Conservation (phyloP, 2,329 filamentous ascomycete genomes). For the Exophiala phaeomuriformis region DNA sequence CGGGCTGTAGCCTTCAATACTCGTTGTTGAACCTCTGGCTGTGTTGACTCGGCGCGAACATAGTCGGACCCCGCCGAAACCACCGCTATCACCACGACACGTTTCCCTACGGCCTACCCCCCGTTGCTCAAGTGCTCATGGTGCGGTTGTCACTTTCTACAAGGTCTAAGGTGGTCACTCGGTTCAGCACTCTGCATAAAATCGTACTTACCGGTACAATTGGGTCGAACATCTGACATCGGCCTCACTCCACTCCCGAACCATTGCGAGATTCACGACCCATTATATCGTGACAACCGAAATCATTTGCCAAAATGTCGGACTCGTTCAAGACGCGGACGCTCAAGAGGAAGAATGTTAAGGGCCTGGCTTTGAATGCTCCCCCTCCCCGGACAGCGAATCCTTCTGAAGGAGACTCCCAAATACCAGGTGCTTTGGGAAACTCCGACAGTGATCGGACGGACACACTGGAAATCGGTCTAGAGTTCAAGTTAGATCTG, state of each 20-base stretch:
- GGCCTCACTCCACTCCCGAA: not conserved
- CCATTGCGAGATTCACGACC: not conserved
- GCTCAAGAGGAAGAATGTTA: conserved; percentile 98
- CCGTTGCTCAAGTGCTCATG: conserved; percentile 6
- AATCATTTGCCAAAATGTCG: conserved; percentile 40
- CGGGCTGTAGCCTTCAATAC: not conserved
- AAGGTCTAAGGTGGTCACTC: conserved; percentile 17
- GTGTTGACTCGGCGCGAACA: not conserved
- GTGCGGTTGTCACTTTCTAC: conserved; percentile 8
- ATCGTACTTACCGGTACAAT: conserved; percentile 3
- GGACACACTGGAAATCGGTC: conserved; percentile 84
- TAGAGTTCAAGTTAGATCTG: conserved; percentile 92
- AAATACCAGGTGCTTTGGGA: conserved; percentile 52
- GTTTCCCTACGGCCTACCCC: not conserved
- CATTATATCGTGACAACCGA: not conserved
- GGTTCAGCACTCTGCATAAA: conserved; percentile 4
- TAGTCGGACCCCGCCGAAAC: not conserved
- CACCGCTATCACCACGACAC: not conserved
- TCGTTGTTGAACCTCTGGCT: conserved; percentile 1
- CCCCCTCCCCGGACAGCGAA: conserved; percentile 57
- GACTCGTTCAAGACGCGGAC: conserved; percentile 62
- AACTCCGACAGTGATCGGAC: conserved; percentile 54
- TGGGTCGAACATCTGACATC: conserved; percentile 2
- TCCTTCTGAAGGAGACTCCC: conserved; percentile 64
- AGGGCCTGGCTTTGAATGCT: conserved; percentile 81